Conservation (phyloP, 2,329 filamentous ascomycete genomes). For the Fusarium staphyleae region DNA sequence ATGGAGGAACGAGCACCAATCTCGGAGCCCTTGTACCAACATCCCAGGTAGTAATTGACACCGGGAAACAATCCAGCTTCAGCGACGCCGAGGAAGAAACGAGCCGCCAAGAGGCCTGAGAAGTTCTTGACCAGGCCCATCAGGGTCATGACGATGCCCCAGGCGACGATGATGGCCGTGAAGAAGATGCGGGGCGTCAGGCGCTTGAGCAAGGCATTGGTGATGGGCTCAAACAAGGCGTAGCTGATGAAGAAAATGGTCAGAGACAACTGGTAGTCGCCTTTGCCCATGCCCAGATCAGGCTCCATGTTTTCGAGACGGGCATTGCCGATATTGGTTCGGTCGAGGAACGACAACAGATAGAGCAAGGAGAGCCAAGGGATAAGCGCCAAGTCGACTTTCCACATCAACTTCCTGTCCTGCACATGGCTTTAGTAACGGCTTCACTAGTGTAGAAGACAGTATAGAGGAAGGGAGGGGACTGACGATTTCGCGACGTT, state of each 20-base stretch:
- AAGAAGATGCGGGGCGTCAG: conserved; percentile 68
- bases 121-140: conserved; percentile 58
- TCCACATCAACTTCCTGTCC: conserved; percentile 62
- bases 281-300: conserved; percentile 13
- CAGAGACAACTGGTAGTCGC: conserved; percentile 65
- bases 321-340: conserved; percentile 60
- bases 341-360: conserved; percentile 57
- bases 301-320: conserved; percentile 36
- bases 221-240: conserved; percentile 67
- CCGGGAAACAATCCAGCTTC: conserved; percentile 73
- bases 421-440: neutral
- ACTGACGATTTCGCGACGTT: conserved; percentile 65
- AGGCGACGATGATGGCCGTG: conserved; percentile 70
- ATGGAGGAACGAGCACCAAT: conserved; percentile 75
- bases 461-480: neutral
- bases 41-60: conserved; percentile 73
- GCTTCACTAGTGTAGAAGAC: conserved; percentile 32
- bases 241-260: conserved; percentile 77
- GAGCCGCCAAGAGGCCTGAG: conserved; percentile 54
- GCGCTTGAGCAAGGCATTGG: conserved; percentile 70
- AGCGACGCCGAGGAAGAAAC: conserved; percentile 68
- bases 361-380: conserved; percentile 66
- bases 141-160: conserved; percentile 54
- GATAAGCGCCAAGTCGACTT: conserved; percentile 63
- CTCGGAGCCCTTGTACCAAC: conserved; percentile 80